Conservation (phyloP, 192 early-diverging fungal species). For the Oehlia diaphana region DNA sequence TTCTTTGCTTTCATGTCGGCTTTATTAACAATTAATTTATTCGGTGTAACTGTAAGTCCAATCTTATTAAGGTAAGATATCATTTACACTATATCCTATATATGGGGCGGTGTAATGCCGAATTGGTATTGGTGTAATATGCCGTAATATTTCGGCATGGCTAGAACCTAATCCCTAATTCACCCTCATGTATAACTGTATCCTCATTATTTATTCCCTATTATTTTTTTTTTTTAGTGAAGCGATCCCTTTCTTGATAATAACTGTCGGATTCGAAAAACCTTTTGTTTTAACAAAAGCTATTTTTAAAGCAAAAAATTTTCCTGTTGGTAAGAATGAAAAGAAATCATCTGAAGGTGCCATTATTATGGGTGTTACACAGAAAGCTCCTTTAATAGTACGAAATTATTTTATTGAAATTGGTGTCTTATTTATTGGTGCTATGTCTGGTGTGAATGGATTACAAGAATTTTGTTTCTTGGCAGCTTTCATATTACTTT, state of each 20-base stretch:
- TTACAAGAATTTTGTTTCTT: slow-evolving; percentile 82
- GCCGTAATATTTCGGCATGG: no score
- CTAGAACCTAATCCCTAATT: no score
- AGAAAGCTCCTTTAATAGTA: slow-evolving; percentile 61
- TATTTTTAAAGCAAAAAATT: slow-evolving; percentile 56
- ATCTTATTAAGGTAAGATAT: slow-evolving; percentile 56
- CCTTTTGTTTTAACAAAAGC: slow-evolving; percentile 79
- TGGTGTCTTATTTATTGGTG: slow-evolving; percentile 71
- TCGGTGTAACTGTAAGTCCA: slow-evolving; percentile 69
- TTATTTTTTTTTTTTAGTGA: slow-evolving; percentile 51
- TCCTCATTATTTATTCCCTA: no score
- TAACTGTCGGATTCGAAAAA: slow-evolving; percentile 90
- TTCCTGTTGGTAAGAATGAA: slow-evolving; percentile 32
- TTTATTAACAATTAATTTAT: slow-evolving; percentile 63
- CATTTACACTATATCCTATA: no score
- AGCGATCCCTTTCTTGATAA: slow-evolving; percentile 88
- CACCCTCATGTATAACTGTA: no score
- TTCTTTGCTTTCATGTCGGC: slow-evolving; percentile 79
- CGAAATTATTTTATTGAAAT: slow-evolving; percentile 86
- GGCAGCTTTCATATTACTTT: slow-evolving; percentile 75
- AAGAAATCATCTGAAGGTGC: slow-evolving; percentile 47
- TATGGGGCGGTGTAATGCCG: no score
- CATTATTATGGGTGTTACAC: slow-evolving; percentile 55
- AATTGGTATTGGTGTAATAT: no score
- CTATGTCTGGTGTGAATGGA: slow-evolving; percentile 71